Base-by-base conservation (phyloP, 2,329 filamentous ascomycete species). In the Harringtonia lauricola region DNA sequence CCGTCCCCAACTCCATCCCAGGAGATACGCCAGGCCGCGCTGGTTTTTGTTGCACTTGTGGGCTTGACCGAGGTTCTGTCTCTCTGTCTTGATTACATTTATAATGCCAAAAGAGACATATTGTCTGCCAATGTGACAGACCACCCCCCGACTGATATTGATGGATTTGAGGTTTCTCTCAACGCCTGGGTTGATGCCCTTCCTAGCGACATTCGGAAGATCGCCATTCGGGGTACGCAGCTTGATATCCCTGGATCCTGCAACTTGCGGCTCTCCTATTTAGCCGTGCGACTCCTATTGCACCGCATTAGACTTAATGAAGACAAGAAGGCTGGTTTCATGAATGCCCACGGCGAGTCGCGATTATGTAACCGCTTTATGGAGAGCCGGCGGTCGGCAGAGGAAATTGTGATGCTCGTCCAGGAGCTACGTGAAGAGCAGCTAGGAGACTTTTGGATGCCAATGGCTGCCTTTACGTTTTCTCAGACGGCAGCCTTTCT, bases 241-340 rank as follows among this genome's bases (percentile, higher is more conserved):
- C 39, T 41, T 2, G 17, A 13, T 8, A 17, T 15, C 2, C 46
- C 47, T 1, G 72, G 71, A 0, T 66, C 68, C 0, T 61, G 70
- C 7, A 76, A 75, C 41, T 58, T 76, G 14, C 67, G 71, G 3
- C 54, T 76, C 2, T 62, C 68, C 1, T 75, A 73, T 49, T 52
- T 76, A 1, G 67, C 67, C 0, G 59, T 68, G 7, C 64, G 65
- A 30, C 58, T 76, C 3, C 55, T 76, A 0, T 56, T 68, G 0
- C 62, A 66, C 22, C 62, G 71, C 2, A 65, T 75, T 19, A 61
- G 65, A 41, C 63, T 72, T 2, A 67, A 71, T 40, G 57, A 60
- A 1, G 57, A 28, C 5, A 33, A 31, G 17, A 10, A 18, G 18
- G 9, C 33, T 8, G 22, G n/a, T n/a, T n/a, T n/a, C n/a, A n/a